Conservation (phyloP, 2,329 filamentous ascomycete species). For the Colletotrichum sansevieriae region DNA sequence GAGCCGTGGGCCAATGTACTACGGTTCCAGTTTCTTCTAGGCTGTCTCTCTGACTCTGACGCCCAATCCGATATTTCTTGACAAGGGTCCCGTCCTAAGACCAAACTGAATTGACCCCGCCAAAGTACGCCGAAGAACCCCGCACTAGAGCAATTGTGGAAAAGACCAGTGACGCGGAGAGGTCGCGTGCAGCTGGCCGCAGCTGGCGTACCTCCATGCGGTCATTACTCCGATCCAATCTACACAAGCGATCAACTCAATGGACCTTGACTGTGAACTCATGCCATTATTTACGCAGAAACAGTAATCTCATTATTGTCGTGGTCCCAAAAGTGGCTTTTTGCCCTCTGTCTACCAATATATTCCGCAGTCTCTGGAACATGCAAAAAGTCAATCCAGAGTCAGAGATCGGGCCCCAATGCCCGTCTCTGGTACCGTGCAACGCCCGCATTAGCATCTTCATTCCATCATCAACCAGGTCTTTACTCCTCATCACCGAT, state of each 20-base stretch:
- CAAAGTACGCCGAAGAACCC: constrained; percentile 38
- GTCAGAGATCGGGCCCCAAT: constrained; percentile 32
- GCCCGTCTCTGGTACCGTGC: constrained; percentile 35
- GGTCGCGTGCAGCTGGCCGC: neutral
- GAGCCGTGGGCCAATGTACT: constrained; percentile 11
- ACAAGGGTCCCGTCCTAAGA: constrained; percentile 20
- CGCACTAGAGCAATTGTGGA: constrained; percentile 34
- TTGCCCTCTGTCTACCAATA: constrained; percentile 33
- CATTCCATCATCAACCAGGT: constrained; percentile 25
- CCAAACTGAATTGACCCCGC: constrained; percentile 34
- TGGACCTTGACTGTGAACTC: neutral
- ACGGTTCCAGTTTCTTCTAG: constrained; percentile 41
- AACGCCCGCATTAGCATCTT: constrained; percentile 40
- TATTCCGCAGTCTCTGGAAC: constrained; percentile 32
- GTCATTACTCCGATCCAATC: neutral
- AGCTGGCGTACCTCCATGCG: constrained; percentile 24
- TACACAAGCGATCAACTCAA: neutral
- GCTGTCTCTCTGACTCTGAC: constrained; percentile 28
- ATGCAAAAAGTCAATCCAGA: constrained; percentile 42
- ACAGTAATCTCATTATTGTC: constrained; percentile 39
- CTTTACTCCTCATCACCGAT: constrained; percentile 57
- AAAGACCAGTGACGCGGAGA: neutral
- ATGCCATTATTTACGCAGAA: constrained; percentile 21
- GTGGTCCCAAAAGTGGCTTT: constrained; percentile 39
- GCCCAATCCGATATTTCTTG: constrained; percentile 29